These are phyloP conservation scores for Phoma sp. DNA, from an alignment of 2,329 filamentous ascomycete genomes.

Conservation along the genomic window DNA sequence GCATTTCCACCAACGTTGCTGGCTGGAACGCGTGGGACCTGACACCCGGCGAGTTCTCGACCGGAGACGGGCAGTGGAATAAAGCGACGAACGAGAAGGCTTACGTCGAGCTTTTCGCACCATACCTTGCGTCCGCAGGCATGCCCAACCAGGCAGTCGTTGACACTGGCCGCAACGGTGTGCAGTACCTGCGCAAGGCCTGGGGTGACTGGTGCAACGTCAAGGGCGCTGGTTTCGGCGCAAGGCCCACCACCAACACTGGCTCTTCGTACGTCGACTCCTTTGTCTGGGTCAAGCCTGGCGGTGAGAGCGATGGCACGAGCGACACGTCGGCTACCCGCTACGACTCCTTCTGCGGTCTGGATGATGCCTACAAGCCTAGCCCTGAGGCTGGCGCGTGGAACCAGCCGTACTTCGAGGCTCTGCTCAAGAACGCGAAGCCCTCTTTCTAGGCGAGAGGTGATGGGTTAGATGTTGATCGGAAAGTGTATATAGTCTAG, in stretches of 20 bases:
- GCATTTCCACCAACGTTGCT: conserved; percentile 63
- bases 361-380: conserved; percentile 62
- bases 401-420: conserved; percentile 60
- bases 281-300: conserved; percentile 75
- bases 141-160: conserved; percentile 63
- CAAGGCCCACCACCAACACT: conserved; percentile 64
- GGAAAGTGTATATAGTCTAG: no score
- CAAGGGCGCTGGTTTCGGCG: conserved; percentile 67
- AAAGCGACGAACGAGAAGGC: conserved; percentile 60
- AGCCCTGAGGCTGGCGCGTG: conserved; percentile 73
- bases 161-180: conserved; percentile 65
- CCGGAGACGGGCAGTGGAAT: conserved; percentile 44
- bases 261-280: conserved; percentile 65
- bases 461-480: no score
- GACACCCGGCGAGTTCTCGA: conserved; percentile 48
- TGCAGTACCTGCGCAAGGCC: conserved; percentile 51
- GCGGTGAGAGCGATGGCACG: conserved; percentile 61
- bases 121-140: conserved; percentile 55
- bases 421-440: conserved; percentile 47
- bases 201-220: conserved; percentile 73
- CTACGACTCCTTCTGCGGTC: conserved; percentile 64
- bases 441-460: conserved; percentile 38
- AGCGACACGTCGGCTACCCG: conserved; percentile 51
- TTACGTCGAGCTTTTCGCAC: conserved; percentile 59
- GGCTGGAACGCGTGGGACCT: conserved; percentile 64